phyloP scores from a whole-genome alignment of 495 filamentous ascomycete genomes.

The Penicillium malachiteum region DNA sequence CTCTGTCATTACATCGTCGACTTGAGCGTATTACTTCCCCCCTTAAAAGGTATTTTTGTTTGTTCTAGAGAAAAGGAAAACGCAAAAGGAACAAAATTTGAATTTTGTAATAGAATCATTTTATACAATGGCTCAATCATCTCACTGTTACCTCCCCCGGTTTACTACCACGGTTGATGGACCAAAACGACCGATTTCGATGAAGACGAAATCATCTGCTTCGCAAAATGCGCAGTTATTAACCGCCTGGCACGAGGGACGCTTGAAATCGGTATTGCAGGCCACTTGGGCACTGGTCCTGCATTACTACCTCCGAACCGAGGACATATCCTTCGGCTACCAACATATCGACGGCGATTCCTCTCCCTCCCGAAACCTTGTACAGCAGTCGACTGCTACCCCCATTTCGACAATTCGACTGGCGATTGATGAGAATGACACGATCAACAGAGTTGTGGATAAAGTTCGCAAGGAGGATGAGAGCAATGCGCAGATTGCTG shows the following conservation, averaged over 20 bases:
- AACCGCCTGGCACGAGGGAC: constrained; percentile 32
- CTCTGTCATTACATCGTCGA: neutral
- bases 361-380: constrained; percentile 14
- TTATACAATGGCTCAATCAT: constrained; percentile 33
- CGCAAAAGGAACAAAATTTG: neutral
- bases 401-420: constrained; percentile 24
- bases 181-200: constrained; percentile 37
- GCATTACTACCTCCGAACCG: constrained; percentile 51
- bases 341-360: constrained; percentile 33
- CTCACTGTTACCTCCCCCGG: constrained; percentile 37
- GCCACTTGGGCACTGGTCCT: constrained; percentile 57
- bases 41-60: neutral
- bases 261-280: constrained; percentile 39
- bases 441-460: constrained; percentile 32
- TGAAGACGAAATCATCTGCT: constrained; percentile 34
- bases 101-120: neutral
- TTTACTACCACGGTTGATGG: constrained; percentile 33
- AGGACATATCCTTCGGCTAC: constrained; percentile 58
- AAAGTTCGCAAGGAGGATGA: constrained; percentile 19
- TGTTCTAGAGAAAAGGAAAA: neutral
- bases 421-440: constrained; percentile 33
- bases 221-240: constrained; percentile 34
- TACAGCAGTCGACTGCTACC: constrained; percentile 17
- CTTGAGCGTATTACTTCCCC: neutral
- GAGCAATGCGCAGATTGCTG: constrained; percentile 9